Evolutionary conservation across 257 asterid genomes (phyloP).

Genomic region (Solanum sitiens): DNA sequence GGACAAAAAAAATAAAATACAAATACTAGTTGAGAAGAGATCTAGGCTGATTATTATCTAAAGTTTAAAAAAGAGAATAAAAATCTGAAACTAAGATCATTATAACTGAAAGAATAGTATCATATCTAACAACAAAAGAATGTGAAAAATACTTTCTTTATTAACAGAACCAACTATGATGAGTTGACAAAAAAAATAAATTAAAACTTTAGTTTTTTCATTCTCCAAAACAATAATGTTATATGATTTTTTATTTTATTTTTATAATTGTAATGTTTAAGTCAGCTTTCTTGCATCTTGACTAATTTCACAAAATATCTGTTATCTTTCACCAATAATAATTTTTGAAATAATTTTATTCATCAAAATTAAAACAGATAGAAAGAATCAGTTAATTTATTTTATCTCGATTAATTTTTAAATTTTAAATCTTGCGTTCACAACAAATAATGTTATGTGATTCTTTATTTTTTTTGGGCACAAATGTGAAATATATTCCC

Average conservation of each 20-base stretch:
- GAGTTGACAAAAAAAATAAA: conserved; percentile 1
- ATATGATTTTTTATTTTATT: background rate
- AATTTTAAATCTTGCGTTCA: no score
- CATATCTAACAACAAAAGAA: conserved; percentile 21
- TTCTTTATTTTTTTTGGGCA: background rate
- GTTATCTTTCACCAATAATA: no score
- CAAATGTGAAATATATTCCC: background rate
- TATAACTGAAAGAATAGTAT: conserved; percentile 17
- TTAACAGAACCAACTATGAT: conserved; percentile 11
- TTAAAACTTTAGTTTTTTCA: background rate
- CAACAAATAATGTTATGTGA: conserved; percentile 3
- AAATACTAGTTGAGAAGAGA: conserved; percentile 1
- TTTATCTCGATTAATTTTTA: no score
- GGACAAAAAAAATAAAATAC: background rate
- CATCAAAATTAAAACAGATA: no score
- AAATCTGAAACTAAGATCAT: background rate
- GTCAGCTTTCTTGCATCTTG: accelerated
- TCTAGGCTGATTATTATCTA: conserved; percentile 9
- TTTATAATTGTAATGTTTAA: no score
- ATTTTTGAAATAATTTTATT: background rate
- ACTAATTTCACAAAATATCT: no score
- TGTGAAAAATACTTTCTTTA: background rate
- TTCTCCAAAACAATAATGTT: conserved; percentile 5
- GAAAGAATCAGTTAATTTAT: no score
- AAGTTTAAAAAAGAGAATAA: conserved; percentile 12